Evolutionary conservation across 1,284 basidiomycete species (phyloP).

Genomic region (Porogramme epimiltina): DNA sequence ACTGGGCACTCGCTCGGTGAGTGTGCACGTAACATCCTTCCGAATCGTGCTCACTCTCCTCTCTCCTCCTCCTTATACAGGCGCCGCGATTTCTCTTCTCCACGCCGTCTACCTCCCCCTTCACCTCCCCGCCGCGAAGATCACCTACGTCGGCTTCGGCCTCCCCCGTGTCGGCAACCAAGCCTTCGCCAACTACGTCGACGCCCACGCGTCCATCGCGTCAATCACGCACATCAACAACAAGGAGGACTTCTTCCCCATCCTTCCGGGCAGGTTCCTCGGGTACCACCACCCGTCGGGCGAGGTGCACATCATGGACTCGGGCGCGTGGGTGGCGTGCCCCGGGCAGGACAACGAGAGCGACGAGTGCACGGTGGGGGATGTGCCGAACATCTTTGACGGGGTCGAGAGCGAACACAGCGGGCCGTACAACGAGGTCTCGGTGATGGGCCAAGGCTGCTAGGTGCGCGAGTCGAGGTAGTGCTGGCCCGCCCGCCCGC

Average conservation of each 20-base stretch:
- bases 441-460: slow-evolving; percentile 51
- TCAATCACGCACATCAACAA: slow-evolving; percentile 42
- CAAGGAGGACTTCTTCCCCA: slow-evolving; percentile 31
- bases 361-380: slow-evolving; percentile 52
- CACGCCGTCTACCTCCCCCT: slow-evolving; percentile 48
- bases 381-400: slow-evolving; percentile 52
- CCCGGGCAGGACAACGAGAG: slow-evolving; percentile 59
- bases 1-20: slow-evolving; percentile 44
- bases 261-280: slow-evolving; percentile 48
- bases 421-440: slow-evolving; percentile 60
- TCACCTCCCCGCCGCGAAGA: slow-evolving; percentile 40
- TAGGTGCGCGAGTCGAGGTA: too few relatives aligned
- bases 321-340: slow-evolving; percentile 48
- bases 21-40: not conserved
- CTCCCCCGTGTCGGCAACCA: slow-evolving; percentile 71
- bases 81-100: slow-evolving; percentile 50
- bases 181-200: slow-evolving; percentile 57
- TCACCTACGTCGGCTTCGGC: slow-evolving; percentile 47
- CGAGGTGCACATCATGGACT: slow-evolving; percentile 58
- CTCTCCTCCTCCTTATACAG: slow-evolving; percentile 17
- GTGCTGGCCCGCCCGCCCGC: too few relatives aligned
- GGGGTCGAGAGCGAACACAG: slow-evolving; percentile 48
- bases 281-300: slow-evolving; percentile 59
- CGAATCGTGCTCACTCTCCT: not conserved
- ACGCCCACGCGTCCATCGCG: slow-evolving; percentile 35